Base-by-base conservation (phyloP, 176 grass and related monocot genomes). In the Panicum miliaceum region DNA sequence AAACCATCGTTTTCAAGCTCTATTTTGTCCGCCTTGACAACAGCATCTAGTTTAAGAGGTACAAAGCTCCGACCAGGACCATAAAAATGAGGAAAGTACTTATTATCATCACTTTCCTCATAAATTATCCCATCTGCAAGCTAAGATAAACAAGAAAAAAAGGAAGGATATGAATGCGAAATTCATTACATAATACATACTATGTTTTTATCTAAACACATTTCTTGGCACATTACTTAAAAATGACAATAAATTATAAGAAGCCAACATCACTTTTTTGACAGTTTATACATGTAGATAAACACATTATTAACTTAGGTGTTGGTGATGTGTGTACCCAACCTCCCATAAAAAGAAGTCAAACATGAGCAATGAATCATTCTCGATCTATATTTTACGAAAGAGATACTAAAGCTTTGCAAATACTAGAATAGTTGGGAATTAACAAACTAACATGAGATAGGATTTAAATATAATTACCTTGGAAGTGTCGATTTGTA, bases 51-150 rank as follows among this genome's bases (percentile, higher is more conserved):
- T 35, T 61, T 62, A 63, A 97, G 88, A 60, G 94, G 86, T 20
- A 46, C 51, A 43, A 94, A 94, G 69, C 90, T 94, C 73, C 64
- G 76, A 64, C 23, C 88, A 25, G 94, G 92, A 10, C 92, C 94
- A 57, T 97, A 94, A 53, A 97, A 97, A 90, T 94, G 94, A 68
- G 94, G 94, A 22, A 97, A 97, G 59, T 90, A 85, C 35, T 82
- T 97, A 38, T 77, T 84, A 46, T 64, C 85, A 79, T 94, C 88
- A n/a, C 74, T 88, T 14, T 83, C 54, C 84, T 94, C 94, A 84
- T 90, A 92, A 81, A 94, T 69, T 87, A 94, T 77, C 13, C 88
- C 92, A 69, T 94, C 82, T 63, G 85, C 72, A 82, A 97, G 73
- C 94, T 97, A 75, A 73, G 50, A 80, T 75, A 70, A 67, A 73